A percentile compares a stretch with the other conserved stretches of the same genome.
Evolutionary conservation across 139 green algal species (phyloP).

Genomic region (Tetradesmus obliquus): DNA sequence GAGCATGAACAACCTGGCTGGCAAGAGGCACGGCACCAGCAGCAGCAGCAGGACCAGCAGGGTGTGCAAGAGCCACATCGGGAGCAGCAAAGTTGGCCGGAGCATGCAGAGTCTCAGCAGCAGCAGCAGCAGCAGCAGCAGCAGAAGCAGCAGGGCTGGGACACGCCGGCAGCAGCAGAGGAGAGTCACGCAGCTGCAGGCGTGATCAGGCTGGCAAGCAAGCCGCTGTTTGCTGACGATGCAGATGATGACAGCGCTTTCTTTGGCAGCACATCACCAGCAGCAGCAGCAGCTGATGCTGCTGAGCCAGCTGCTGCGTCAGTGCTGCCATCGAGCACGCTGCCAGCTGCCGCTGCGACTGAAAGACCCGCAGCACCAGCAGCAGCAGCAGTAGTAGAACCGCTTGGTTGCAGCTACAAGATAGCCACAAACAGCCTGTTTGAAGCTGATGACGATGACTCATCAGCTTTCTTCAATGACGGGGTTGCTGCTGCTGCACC

Average conservation of each 20-base stretch:
- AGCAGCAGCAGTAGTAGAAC: background rate
- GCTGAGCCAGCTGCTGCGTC: background rate
- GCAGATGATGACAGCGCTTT: slow-evolving; percentile 14
- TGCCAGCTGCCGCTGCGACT: background rate
- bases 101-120: background rate
- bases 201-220: background rate
- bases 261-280: background rate
- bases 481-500: background rate
- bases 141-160: background rate
- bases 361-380: background rate
- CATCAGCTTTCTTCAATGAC: background rate
- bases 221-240: slow-evolving; percentile 36
- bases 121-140: slow-evolving; percentile 12
- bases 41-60: slow-evolving; percentile 25
- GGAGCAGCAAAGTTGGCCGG: background rate
- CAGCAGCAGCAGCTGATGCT: background rate
- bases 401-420: background rate
- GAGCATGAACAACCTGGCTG: background rate
- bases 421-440: background rate
- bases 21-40: background rate
- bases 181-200: background rate
- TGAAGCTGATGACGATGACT: slow-evolving; percentile 7
- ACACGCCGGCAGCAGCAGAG: background rate
- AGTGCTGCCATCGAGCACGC: background rate
- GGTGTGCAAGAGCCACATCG: background rate